Conservation (phyloP, 176 grass and related monocot species). For the Neostapfia colusana region DNA sequence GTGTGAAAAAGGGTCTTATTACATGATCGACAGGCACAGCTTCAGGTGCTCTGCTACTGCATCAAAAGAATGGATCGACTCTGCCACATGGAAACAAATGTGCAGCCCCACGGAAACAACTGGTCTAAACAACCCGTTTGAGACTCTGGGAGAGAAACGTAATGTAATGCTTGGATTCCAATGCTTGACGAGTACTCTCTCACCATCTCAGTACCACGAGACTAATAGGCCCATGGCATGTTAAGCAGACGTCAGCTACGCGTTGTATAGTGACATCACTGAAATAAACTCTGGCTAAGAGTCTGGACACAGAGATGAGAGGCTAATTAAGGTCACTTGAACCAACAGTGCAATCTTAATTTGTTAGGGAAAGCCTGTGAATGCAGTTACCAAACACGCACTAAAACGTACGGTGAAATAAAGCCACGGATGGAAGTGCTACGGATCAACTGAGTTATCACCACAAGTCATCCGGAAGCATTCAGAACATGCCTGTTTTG, state of each 20-base stretch:
- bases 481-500: constrained; percentile 38
- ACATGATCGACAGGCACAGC: constrained; percentile 49
- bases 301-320: constrained; percentile 19
- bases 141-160: constrained; percentile 12
- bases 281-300: constrained; percentile 15
- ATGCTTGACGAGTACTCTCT: background rate
- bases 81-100: constrained; percentile 43
- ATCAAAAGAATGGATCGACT: constrained; percentile 50
- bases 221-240: background rate
- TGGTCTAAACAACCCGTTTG: background rate
- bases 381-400: constrained; percentile 44
- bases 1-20: constrained; percentile 37
- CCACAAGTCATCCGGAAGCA: constrained; percentile 32
- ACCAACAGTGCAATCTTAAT: constrained; percentile 28
- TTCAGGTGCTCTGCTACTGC: constrained; percentile 53
- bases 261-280: background rate
- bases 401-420: constrained; percentile 26
- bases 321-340: constrained; percentile 40
- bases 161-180: constrained; percentile 17
- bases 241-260: background rate
- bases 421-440: constrained; percentile 24
- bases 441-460: constrained; percentile 25
- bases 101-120: background rate
- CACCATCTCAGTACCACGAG: background rate
- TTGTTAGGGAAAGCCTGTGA: constrained; percentile 38